Conservation (phyloP, 768 basidiomycete species). For the Hydnum rufescens region DNA sequence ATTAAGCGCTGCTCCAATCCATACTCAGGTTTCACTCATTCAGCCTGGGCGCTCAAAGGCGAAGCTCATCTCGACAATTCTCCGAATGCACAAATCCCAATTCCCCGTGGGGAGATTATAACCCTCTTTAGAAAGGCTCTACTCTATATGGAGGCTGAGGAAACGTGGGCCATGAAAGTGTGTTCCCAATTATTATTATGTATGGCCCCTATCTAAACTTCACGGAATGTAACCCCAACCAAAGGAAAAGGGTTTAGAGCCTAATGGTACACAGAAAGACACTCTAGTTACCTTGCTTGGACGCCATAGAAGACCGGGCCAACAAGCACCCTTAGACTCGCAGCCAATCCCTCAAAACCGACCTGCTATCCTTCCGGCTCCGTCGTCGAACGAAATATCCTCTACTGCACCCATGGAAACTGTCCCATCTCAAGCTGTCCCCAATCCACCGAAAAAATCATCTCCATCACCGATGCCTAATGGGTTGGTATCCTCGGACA, state of each 20-base stretch:
- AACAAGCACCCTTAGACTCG: neutral
- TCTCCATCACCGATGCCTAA: too few relatives aligned
- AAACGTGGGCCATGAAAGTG: too few relatives aligned
- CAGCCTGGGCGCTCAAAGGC: slow-evolving; percentile 60
- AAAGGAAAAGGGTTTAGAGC: neutral
- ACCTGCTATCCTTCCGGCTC: neutral
- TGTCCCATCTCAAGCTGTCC: too few relatives aligned
- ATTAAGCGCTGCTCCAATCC: neutral
- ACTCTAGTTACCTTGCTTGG: neutral
- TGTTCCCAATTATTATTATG: too few relatives aligned
- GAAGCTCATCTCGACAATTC: slow-evolving; percentile 56
- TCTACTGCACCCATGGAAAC: too few relatives aligned
- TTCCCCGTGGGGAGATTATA: slow-evolving; percentile 63
- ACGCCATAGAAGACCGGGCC: neutral
- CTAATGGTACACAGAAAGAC: too few relatives aligned
- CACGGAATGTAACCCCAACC: too few relatives aligned
- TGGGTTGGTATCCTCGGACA: too few relatives aligned
- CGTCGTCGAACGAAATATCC: too few relatives aligned
- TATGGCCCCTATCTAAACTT: too few relatives aligned
- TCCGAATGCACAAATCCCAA: slow-evolving; percentile 46
- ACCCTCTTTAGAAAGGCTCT: slow-evolving; percentile 65
- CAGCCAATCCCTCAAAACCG: neutral
- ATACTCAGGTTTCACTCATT: slow-evolving; percentile 49
- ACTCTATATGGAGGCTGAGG: slow-evolving; percentile 62
- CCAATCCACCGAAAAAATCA: too few relatives aligned